Evolutionary conservation across 768 basidiomycete genomes (phyloP).

Genomic region (Solioccasus polychromus): DNA sequence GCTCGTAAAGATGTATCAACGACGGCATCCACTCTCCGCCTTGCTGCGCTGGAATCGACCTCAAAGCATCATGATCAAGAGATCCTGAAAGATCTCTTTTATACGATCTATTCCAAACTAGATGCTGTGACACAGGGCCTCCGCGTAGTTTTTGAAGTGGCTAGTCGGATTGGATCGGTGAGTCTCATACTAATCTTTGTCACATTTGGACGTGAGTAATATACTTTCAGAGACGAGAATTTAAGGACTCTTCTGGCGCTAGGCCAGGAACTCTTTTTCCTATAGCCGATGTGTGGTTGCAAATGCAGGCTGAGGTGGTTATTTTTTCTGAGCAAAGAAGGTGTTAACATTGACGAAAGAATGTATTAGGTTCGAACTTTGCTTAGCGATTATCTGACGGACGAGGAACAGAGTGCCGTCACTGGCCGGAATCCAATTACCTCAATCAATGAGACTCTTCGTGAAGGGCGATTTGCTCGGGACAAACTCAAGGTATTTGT

Average conservation of each 20-base stretch:
- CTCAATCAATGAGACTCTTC: slow-evolving; percentile 90
- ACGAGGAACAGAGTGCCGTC: slow-evolving; percentile 78
- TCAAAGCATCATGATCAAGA: slow-evolving; percentile 78
- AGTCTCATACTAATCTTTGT: slow-evolving; percentile 31
- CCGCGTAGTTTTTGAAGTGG: slow-evolving; percentile 85
- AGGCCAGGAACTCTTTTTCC: slow-evolving; percentile 79
- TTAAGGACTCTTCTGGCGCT: slow-evolving; percentile 79
- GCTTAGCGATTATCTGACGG: slow-evolving; percentile 87
- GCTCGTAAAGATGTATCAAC: slow-evolving; percentile 26
- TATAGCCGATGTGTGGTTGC: slow-evolving; percentile 81
- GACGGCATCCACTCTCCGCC: slow-evolving; percentile 55
- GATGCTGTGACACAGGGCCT: slow-evolving; percentile 92
- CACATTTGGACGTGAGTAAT: not conserved
- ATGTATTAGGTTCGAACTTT: slow-evolving; percentile 69
- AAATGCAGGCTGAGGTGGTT: slow-evolving; percentile 83
- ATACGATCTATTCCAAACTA: slow-evolving; percentile 95
- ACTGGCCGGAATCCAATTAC: slow-evolving; percentile 85
- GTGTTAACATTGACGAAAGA: slow-evolving; percentile 3
- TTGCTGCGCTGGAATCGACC: slow-evolving; percentile 71
- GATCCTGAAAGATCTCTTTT: slow-evolving; percentile 87
- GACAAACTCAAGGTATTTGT: slow-evolving; percentile 72
- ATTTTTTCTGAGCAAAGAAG: not conserved
- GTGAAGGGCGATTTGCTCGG: slow-evolving; percentile 74
- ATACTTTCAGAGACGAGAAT: slow-evolving; percentile 71
- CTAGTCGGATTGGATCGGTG: slow-evolving; percentile 87